Evolutionary conservation across 768 basidiomycete genomes (phyloP).

Genomic region (Lepiota brunneoincarnata): DNA sequence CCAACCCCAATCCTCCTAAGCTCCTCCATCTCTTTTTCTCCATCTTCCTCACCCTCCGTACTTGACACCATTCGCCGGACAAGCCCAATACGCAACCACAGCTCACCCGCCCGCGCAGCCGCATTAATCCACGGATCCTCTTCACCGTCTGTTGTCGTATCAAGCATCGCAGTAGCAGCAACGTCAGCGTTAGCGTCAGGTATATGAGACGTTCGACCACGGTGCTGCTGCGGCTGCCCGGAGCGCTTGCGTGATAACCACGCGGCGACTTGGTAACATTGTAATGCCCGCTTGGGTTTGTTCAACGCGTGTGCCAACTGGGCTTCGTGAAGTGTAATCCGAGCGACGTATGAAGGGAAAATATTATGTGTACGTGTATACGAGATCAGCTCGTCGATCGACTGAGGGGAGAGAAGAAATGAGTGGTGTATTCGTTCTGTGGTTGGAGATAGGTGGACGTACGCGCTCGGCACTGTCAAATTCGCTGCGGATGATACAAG

Average conservation of each 20-base stretch:
- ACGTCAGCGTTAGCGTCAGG: neutral
- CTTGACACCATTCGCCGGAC: conserved; percentile 7
- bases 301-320: conserved; percentile 73
- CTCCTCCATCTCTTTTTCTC: conserved; percentile 19
- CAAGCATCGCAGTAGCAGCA: neutral
- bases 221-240: neutral
- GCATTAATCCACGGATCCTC: conserved; percentile 33
- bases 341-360: conserved; percentile 55
- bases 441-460: conserved; percentile 16
- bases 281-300: conserved; percentile 48
- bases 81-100: conserved; percentile 31
- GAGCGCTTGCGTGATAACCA: conserved; percentile 31
- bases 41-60: conserved; percentile 6
- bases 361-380: conserved; percentile 58
- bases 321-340: conserved; percentile 68
- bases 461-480: conserved; percentile 63
- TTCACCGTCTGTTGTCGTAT: conserved; percentile 18
- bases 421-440: neutral
- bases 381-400: conserved; percentile 51
- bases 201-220: conserved; percentile 14
- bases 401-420: conserved; percentile 13
- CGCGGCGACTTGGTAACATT: no score
- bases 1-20: no score
- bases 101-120: conserved; percentile 30
- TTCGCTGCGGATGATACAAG: conserved; percentile 65